These are phyloP conservation scores for Blastocystis sp. DNA, from an alignment of 352 stramenopile genomes.

Conservation along the genomic window DNA sequence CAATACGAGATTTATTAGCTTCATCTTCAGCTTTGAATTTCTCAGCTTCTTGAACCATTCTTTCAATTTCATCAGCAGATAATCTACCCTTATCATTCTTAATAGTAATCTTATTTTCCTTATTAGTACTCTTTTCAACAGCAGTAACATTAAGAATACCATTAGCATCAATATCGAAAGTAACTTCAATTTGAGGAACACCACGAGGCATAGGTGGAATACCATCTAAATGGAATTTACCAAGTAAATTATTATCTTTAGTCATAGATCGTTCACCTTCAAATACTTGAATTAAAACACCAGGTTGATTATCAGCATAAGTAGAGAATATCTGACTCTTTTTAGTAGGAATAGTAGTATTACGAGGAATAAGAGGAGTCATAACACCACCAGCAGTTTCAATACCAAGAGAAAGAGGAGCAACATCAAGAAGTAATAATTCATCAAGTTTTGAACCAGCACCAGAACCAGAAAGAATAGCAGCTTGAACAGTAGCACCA, in stretches of 20 bases:
- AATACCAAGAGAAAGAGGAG: slow-evolving; percentile 69
- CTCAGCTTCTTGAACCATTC: slow-evolving; percentile 70
- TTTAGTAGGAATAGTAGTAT: slow-evolving; percentile 64
- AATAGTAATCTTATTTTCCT: slow-evolving; percentile 72
- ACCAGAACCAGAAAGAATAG: slow-evolving; percentile 19
- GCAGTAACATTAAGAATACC: slow-evolving; percentile 45
- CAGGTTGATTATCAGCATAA: slow-evolving; percentile 65
- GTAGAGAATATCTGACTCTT: slow-evolving; percentile 71
- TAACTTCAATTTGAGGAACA: slow-evolving; percentile 70
- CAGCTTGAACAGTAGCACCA: slow-evolving; percentile 33
- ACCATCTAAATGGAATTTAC: slow-evolving; percentile 63
- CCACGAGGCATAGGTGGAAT: slow-evolving; percentile 66
- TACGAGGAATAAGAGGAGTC: slow-evolving; percentile 64
- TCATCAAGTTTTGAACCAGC: slow-evolving; percentile 47
- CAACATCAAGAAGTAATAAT: slow-evolving; percentile 83
- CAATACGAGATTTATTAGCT: slow-evolving; percentile 49
- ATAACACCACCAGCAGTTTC: slow-evolving; percentile 70
- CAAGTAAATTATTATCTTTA: slow-evolving; percentile 74
- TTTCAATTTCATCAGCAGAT: slow-evolving; percentile 67
- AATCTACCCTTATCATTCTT: slow-evolving; percentile 73
- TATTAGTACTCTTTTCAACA: slow-evolving; percentile 55
- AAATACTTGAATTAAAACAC: slow-evolving; percentile 71
- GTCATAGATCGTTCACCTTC: slow-evolving; percentile 71
- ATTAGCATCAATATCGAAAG: slow-evolving; percentile 63
- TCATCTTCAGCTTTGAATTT: slow-evolving; percentile 71